Percentiles rank a stretch among this genome's conserved stretches.
Conservation (phyloP, 345 rosid genomes). For the Boechera stricta region DNA sequence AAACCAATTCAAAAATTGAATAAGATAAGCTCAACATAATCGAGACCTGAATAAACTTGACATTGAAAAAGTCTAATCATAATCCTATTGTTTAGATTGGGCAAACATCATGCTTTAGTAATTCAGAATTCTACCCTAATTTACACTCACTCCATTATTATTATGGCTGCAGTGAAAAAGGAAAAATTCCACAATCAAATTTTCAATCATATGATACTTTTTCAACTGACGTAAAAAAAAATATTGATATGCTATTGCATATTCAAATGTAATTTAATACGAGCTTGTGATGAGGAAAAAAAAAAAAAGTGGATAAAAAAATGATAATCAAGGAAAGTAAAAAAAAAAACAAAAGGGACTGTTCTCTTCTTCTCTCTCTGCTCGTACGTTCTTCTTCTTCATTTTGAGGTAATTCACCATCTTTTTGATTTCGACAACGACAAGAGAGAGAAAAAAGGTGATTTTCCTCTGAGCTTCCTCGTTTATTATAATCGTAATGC, state of each 20-base stretch:
- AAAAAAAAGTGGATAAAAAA: neutral
- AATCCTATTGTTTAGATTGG: neutral
- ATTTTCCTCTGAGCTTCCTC: conserved; percentile 11
- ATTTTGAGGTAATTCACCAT: conserved; percentile 21
- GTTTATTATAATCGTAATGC: conserved; percentile 4
- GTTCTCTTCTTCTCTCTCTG: conserved; percentile 28
- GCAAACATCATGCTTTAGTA: neutral
- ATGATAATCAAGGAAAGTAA: conserved; percentile 16
- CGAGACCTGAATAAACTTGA: neutral
- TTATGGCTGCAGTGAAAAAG: neutral
- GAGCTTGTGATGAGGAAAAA: too few species aligned
- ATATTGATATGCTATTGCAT: too few species aligned
- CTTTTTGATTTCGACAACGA: conserved; percentile 27
- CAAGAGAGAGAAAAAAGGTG: conserved; percentile 11
- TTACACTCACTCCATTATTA: neutral
- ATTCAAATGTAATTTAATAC: too few species aligned
- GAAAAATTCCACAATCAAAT: neutral
- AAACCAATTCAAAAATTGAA: too few species aligned
- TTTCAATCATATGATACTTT: neutral
- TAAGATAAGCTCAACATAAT: too few species aligned
- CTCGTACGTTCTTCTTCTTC: conserved; percentile 43
- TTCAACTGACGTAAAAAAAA: neutral
- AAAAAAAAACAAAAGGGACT: neutral
- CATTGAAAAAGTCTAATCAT: neutral
- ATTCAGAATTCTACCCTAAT: neutral